A percentile compares a stretch with the other conserved stretches of the same genome.
Evolutionary conservation across 805 yeast species (phyloP).

Genomic region (Ogataea henricii): DNA sequence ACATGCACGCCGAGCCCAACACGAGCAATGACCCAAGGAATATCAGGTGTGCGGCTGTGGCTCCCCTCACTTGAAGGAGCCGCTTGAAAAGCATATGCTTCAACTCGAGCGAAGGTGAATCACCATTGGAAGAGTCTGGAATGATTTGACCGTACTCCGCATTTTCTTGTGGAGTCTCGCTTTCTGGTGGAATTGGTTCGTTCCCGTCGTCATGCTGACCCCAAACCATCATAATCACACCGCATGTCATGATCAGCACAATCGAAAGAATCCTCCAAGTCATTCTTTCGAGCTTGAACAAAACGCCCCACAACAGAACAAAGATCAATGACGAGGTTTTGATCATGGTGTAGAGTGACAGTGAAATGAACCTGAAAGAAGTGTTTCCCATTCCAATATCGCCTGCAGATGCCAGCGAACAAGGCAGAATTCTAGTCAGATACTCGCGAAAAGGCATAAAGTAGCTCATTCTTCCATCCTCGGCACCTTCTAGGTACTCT

Average conservation of each 20-base stretch:
- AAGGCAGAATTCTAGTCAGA: slow-evolving; percentile 66
- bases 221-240: slow-evolving; percentile 87
- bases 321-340: slow-evolving; percentile 87
- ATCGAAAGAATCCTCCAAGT: slow-evolving; percentile 67
- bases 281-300: slow-evolving; percentile 76
- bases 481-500: slow-evolving; percentile 14
- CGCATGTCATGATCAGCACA: slow-evolving; percentile 75
- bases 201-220: slow-evolving; percentile 38
- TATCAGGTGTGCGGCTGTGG: slow-evolving; percentile 27
- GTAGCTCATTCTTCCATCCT: slow-evolving; percentile 17
- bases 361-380: slow-evolving; percentile 74
- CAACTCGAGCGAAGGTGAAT: too few species aligned
- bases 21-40: slow-evolving; percentile 72
- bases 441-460: slow-evolving; percentile 42
- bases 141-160: slow-evolving; percentile 25
- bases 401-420: slow-evolving; percentile 85
- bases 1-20: slow-evolving; percentile 72
- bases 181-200: background rate
- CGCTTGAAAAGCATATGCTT: slow-evolving; percentile 12
- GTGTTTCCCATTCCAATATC: slow-evolving; percentile 93
- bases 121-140: slow-evolving; percentile 22
- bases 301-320: slow-evolving; percentile 83
- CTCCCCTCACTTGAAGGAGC: slow-evolving; percentile 4
- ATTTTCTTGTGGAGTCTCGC: background rate
- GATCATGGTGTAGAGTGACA: slow-evolving; percentile 89